Base-by-base conservation (phyloP, 2,329 filamentous ascomycete genomes). In the Colletotrichum lini region DNA sequence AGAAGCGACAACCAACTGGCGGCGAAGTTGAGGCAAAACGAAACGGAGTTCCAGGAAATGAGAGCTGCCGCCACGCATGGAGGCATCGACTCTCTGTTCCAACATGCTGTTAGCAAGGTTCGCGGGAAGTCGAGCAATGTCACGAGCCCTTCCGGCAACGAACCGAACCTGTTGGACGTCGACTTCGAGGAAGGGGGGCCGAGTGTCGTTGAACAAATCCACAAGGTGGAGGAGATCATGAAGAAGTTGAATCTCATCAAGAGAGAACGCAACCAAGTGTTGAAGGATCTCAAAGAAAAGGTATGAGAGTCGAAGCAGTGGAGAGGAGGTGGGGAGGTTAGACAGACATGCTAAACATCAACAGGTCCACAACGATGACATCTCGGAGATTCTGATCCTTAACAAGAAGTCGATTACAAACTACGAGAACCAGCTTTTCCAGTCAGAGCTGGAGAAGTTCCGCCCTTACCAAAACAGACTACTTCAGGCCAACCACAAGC, bases 251-350 rank as follows among this genome's bases (percentile, higher is more conserved):
- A 95, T 76, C 86, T 98, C 47, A 92, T 99, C 76, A 98, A 98
- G 85, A 89, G 94, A 70, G 97, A 99, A 81, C 88, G 96, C 71
- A 91, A 92, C 71, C 95, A 98, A 82, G 94, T 98, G 50, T 83
- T 99, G 74, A 98, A 98, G 81, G 96, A 99, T 82, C 86, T 99
- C 76, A 99, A 99, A 81, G 95, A 98, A 75, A 98, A 97, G 91
- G 96, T 97, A 81, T 77, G 87, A 73, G 21, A 40, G 3, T 18
- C 16, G 6, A 8, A 21, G 16, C 26, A 2, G 44, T 9, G 40
- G 15, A 21, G 35, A 9, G 21, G 59, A 42, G 35, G 35, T 26
- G 16, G 30, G 16, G 23, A 18, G 21, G 40, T 35, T 2, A 12
- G 13, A 49, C 35, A 35, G 49, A 56, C 9, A n/a, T 53, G 69